Evolutionary conservation across 2,329 filamentous ascomycete species (phyloP).

Genomic region (Pseudogymnoascus sp.): DNA sequence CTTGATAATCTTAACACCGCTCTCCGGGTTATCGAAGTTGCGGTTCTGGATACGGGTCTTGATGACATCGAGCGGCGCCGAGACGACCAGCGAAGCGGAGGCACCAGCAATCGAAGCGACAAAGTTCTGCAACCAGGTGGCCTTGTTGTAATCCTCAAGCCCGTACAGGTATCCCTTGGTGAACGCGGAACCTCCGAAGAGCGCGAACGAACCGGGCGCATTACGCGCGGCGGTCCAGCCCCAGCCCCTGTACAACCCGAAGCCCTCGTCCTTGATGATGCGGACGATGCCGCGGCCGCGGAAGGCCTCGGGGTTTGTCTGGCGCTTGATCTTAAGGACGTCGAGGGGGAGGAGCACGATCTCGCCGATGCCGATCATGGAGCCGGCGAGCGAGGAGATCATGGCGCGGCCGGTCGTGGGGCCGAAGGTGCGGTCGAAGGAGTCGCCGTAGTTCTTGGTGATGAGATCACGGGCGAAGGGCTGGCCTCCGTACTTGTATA

Average conservation of each 20-base stretch:
- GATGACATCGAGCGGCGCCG: conserved; percentile 93
- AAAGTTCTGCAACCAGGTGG: conserved; percentile 93
- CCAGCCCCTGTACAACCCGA: conserved; percentile 91
- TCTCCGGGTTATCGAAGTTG: conserved; percentile 97
- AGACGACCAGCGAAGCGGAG: conserved; percentile 89
- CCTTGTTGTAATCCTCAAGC: conserved; percentile 90
- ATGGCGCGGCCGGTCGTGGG: conserved; percentile 97
- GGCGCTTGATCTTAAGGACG: conserved; percentile 98
- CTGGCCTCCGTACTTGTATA: conserved; percentile 99
- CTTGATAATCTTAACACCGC: conserved; percentile 80
- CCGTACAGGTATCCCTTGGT: conserved; percentile 94
- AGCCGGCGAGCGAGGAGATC: conserved; percentile 92
- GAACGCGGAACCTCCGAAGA: conserved; percentile 95
- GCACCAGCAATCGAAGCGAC: conserved; percentile 92
- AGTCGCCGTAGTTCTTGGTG: conserved; percentile 65
- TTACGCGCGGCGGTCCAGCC: conserved; percentile 97
- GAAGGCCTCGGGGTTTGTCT: conserved; percentile 98
- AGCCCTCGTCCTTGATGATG: conserved; percentile 90
- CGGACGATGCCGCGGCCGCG: conserved; percentile 81
- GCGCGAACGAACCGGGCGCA: conserved; percentile 93
- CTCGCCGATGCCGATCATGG: conserved; percentile 93
- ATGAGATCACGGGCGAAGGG: conserved; percentile 91
- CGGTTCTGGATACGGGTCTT: conserved; percentile 98
- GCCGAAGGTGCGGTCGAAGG: conserved; percentile 85
- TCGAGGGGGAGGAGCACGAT: conserved; percentile 92